Percentiles rank a stretch among this genome's conserved stretches.
Conservation (phyloP, 2,329 filamentous ascomycete species). For the Graphium sp. region DNA sequence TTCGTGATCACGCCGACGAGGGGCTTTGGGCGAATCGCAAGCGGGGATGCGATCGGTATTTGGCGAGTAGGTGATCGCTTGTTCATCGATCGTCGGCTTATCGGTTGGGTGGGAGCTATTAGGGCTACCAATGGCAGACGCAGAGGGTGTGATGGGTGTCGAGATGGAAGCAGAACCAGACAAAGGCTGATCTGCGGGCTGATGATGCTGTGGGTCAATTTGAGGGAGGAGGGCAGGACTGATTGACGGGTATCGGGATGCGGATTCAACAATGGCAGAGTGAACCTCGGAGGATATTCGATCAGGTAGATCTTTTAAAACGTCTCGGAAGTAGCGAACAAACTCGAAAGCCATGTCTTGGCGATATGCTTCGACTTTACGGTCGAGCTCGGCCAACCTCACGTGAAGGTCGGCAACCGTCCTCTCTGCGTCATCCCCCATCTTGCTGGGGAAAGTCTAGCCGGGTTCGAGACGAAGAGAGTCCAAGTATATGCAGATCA, state of each 20-base stretch:
- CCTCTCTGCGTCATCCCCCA: conserved; percentile 12
- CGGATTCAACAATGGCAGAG: conserved; percentile 24
- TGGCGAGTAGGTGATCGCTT: no score
- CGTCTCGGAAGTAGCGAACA: conserved; percentile 30
- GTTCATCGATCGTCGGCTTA: no score
- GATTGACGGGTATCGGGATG: conserved; percentile 28
- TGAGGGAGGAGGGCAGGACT: conserved; percentile 17
- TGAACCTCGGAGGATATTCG: conserved; percentile 27
- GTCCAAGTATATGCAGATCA: neutral
- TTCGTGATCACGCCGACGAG: conserved; percentile 39
- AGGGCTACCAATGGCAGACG: conserved; percentile 11
- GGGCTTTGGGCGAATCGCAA: conserved; percentile 17
- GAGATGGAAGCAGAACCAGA: conserved; percentile 1
- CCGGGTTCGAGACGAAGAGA: neutral
- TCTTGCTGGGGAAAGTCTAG: no score
- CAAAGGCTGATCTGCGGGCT: conserved; percentile 13
- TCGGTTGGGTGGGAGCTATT: conserved; percentile 13
- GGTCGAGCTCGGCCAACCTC: conserved; percentile 38
- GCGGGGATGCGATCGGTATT: no score
- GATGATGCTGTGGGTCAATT: conserved; percentile 12
- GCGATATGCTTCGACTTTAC: conserved; percentile 37
- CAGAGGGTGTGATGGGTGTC: neutral
- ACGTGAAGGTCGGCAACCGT: conserved; percentile 33
- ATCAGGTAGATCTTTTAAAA: conserved; percentile 28
- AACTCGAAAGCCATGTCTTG: conserved; percentile 41